Evolutionary conservation across 768 basidiomycete species (phyloP), one percentile per base, ranked within the genome.

Genomic region (Psilocybe tampanensis): DNA sequence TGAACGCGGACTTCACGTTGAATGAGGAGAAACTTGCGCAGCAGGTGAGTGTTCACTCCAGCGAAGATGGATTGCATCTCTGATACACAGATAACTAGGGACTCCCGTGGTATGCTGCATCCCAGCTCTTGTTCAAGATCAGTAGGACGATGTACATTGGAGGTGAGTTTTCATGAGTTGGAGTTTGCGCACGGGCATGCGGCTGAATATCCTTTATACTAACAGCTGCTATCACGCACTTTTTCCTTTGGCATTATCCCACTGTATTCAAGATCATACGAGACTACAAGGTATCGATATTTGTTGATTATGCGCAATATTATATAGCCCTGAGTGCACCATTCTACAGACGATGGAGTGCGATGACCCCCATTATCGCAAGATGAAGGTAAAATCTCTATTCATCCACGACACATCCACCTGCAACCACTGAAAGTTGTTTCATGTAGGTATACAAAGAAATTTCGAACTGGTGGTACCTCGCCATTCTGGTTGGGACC

Each of bases 181-280:
- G 13, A 9, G 3, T 19, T 51, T 32, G 19, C n/a, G 2, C 19
- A 22, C 5, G 2, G 8, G 18, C 2, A 39, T n/a, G 23, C 0
- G 19, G 11, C 32, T 11, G 13, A 2, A 44, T 13, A 34, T 17
- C n/a, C 12, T 17, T 3, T 26, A 29, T 29, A n/a, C n/a, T n/a
- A 3, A 8, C 29, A 72, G 77, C 80, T 18, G 78, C 80, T 0
- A 60, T 82, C 42, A 77, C 73, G 2, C 80, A 82, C 58, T 73
- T 82, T 45, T 65, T 81, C 15, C 61, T 83, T 1, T 82, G 81
- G 81, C 79, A 83, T 58, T 70, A 64, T 21, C 66, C 74, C 22
- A 76, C 76, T 7, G 64, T 82, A 6, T 68, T 58, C 12, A 60
- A 59, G n/a, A 72, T 77, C 49, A 62, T 80, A 52, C 68, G 71